These are phyloP conservation scores for Dipodascus geniculatus DNA, from an alignment of 805 yeast species.

Conservation along the genomic window DNA sequence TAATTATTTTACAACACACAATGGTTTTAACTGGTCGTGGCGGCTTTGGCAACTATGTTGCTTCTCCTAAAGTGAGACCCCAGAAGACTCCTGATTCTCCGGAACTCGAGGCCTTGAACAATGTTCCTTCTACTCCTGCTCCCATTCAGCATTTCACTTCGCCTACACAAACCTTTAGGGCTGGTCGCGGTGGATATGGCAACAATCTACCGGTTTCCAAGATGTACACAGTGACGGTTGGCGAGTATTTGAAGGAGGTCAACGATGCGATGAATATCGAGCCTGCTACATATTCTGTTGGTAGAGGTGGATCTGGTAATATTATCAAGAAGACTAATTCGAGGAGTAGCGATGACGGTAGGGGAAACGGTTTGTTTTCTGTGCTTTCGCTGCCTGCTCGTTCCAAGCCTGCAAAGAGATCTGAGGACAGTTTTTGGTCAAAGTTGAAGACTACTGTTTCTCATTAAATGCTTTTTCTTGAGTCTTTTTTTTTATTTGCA, in stretches of 20 bases:
- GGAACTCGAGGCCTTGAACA: slow-evolving; percentile 6
- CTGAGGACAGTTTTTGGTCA: neutral
- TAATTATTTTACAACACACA: neutral
- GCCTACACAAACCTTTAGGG: slow-evolving; percentile 23
- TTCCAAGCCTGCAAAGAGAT: neutral
- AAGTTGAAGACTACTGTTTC: neutral
- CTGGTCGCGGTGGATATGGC: slow-evolving; percentile 31
- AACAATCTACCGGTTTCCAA: slow-evolving; percentile 23
- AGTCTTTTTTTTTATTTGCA: neutral
- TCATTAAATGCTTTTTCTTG: neutral
- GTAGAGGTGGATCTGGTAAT: slow-evolving; percentile 29
- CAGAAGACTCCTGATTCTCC: slow-evolving; percentile 5
- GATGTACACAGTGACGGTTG: slow-evolving; percentile 21
- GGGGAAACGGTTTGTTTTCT: neutral
- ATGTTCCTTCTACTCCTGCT: slow-evolving; percentile 21
- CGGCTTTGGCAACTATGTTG: slow-evolving; percentile 21
- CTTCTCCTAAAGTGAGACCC: slow-evolving; percentile 3
- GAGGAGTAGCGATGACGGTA: neutral
- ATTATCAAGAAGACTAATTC: slow-evolving; percentile 11
- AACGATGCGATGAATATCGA: slow-evolving; percentile 21
- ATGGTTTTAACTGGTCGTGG: slow-evolving; percentile 25
- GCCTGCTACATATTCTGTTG: slow-evolving; percentile 24
- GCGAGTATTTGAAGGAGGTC: slow-evolving; percentile 25
- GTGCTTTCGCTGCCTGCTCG: neutral
- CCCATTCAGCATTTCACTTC: slow-evolving; percentile 26